Conservation (phyloP, 116 monocot genomes). For the Posidonia oceanica region DNA sequence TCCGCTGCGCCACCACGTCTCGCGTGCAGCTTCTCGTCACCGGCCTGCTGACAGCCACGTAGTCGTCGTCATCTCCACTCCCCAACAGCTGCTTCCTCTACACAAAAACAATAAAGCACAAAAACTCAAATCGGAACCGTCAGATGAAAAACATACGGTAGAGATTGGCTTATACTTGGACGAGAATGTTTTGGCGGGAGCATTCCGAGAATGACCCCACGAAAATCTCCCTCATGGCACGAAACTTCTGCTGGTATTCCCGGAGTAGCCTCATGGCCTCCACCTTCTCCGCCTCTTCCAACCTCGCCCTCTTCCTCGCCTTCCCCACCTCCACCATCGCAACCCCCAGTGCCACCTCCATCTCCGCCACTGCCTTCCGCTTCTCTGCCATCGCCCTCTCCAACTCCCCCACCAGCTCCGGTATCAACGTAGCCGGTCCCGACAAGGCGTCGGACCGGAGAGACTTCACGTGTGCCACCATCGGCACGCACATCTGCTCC, state of each 20-base stretch:
- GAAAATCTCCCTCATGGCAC: neutral
- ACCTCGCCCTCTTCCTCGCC: conserved; percentile 12
- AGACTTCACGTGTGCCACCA: neutral
- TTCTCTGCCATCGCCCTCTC: neutral
- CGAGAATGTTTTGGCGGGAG: neutral
- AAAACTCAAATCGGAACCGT: neutral
- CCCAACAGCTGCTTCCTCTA: neutral
- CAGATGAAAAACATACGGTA: neutral
- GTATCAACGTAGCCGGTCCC: neutral
- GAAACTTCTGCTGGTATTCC: conserved; percentile 6
- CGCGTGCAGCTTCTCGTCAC: conserved; percentile 1
- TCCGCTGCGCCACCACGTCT: neutral
- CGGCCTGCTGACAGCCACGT: neutral
- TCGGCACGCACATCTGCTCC: conserved; percentile 4
- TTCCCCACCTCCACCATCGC: conserved; percentile 4
- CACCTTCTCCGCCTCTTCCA: conserved; percentile 8
- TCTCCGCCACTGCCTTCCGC: neutral
- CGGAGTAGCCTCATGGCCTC: neutral
- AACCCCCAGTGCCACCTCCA: conserved; percentile 1
- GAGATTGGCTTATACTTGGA: neutral
- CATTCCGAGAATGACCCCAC: neutral
- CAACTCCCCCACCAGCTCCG: neutral
- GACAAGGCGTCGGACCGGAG: neutral
- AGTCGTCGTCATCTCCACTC: no score
- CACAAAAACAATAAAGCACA: neutral